These are phyloP conservation scores for Euphorbia lathyris DNA, from an alignment of 345 rosid genomes.

Conservation along the genomic window DNA sequence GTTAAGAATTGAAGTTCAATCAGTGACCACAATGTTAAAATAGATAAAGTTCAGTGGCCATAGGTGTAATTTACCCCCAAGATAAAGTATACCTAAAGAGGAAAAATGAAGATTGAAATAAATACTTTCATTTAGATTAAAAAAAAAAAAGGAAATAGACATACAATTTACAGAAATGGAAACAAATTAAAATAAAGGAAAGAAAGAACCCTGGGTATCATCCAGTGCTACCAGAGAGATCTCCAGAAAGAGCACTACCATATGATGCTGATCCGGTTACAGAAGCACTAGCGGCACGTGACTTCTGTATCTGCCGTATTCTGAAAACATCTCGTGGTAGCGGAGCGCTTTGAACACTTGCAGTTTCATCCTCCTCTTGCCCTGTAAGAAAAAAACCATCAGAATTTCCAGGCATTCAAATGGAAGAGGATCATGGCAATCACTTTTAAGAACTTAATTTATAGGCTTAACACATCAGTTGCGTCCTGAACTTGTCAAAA, in stretches of 20 bases:
- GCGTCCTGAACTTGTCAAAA: too few species aligned
- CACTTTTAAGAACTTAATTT: not conserved
- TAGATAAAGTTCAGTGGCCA: too few species aligned
- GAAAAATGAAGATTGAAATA: not conserved
- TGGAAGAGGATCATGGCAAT: not conserved
- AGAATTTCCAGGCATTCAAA: not conserved
- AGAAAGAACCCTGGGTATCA: constrained; percentile 11
- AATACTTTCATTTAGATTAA: not conserved
- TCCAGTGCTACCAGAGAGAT: constrained; percentile 75
- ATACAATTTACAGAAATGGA: not conserved
- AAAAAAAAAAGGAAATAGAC: not conserved
- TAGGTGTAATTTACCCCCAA: too few species aligned
- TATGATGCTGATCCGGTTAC: constrained; percentile 84
- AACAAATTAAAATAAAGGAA: not conserved
- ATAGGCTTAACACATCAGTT: too few species aligned
- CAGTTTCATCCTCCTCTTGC: constrained; percentile 69
- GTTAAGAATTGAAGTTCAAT: too few species aligned
- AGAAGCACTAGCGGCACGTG: constrained; percentile 59
- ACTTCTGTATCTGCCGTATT: constrained; percentile 72
- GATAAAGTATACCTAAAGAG: not conserved
- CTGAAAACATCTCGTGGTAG: constrained; percentile 68
- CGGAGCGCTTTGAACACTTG: constrained; percentile 77
- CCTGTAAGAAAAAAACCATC: constrained; percentile 31
- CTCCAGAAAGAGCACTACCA: constrained; percentile 87
- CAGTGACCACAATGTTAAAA: too few species aligned